These are phyloP conservation scores for Colletotrichum tabaci DNA, from an alignment of 2,329 filamentous ascomycete genomes.

Conservation along the genomic window DNA sequence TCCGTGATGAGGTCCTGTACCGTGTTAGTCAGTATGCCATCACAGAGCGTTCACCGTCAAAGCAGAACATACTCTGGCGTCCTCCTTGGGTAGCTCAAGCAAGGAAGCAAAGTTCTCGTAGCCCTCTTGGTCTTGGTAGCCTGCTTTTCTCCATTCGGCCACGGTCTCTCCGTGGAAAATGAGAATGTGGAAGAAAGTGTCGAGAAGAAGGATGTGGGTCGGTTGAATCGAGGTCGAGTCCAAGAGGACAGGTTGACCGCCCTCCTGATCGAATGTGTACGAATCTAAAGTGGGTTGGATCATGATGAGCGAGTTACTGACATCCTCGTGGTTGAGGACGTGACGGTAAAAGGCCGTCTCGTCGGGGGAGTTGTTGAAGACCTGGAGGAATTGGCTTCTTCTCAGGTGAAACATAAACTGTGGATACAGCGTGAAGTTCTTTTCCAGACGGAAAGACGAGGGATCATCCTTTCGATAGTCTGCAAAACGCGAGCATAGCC, in stretches of 20 bases:
- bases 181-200: constrained; percentile 99
- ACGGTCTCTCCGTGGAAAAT: constrained; percentile 99
- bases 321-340: constrained; percentile 96
- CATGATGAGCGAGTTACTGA: constrained; percentile 97
- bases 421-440: constrained; percentile 98
- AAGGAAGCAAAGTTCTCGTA: constrained; percentile 96
- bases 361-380: constrained; percentile 99
- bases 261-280: constrained; percentile 97
- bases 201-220: constrained; percentile 91
- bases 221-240: constrained; percentile 97
- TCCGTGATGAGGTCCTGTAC: constrained; percentile 92
- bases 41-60: not conserved
- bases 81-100: constrained; percentile 94
- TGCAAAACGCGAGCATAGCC: constrained; percentile 94
- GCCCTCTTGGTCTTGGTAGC: constrained; percentile 97
- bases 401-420: constrained; percentile 99
- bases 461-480: constrained; percentile 99
- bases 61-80: constrained; percentile 81
- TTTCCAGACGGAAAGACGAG: constrained; percentile 95
- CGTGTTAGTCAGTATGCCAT: constrained; percentile 40
- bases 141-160: constrained; percentile 97
- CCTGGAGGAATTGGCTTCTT: constrained; percentile 96
- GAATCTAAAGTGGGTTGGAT: constrained; percentile 98
- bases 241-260: constrained; percentile 91
- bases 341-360: constrained; percentile 99